Base-by-base conservation (phyloP, 768 basidiomycete species). In the Leccinum imitatum region DNA sequence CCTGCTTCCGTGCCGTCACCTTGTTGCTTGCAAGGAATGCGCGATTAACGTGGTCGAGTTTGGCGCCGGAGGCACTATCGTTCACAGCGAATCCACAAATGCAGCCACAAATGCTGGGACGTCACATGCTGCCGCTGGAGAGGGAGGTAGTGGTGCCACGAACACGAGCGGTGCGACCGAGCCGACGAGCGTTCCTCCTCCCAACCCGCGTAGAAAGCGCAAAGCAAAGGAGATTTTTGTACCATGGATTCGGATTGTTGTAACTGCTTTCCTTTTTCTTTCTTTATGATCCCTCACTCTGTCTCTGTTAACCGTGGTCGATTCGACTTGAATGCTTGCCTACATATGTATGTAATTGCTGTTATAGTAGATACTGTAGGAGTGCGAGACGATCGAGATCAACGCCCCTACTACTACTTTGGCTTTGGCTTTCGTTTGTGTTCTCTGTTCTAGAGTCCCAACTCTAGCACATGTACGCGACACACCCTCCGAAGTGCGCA, bases 41-140 rank as follows among this genome's bases (percentile, higher is more conserved):
- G 95, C 95, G 1, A 75, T 97, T 56, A 96, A 96, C 70, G 97
- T 98, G 95, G 89, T 98, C 53, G 95, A 98, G 73, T 98, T 94
- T 71, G 95, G 95, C 30, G 95, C 95, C 0, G 95, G 95, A 3
- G 95, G 95, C 3, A 87, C 81, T 52, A 90, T 96, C 53, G 82
- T 81, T 21, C 87, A 91, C 54, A 67, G 76, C 3, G 78, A 80
- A 7, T 80, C 80, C 14, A 65, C 63, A 30, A 69, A 62, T 0
- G 76, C 74, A 1, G 67, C 72, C 3, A 67, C 70, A 6, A 69
- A 71, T 25, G 61, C 71, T 21, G 67, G 69, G 60, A 63, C 50
- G 62, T 58, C 25, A 27, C 25, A 62, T 37, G 41, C 23, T 19
- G 65, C 72, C 4, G 68, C 70, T 0, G 71, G 69, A 13, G 65